Base-by-base conservation (phyloP, 352 stramenopile species). In the Phytopythium oedochilum region DNA sequence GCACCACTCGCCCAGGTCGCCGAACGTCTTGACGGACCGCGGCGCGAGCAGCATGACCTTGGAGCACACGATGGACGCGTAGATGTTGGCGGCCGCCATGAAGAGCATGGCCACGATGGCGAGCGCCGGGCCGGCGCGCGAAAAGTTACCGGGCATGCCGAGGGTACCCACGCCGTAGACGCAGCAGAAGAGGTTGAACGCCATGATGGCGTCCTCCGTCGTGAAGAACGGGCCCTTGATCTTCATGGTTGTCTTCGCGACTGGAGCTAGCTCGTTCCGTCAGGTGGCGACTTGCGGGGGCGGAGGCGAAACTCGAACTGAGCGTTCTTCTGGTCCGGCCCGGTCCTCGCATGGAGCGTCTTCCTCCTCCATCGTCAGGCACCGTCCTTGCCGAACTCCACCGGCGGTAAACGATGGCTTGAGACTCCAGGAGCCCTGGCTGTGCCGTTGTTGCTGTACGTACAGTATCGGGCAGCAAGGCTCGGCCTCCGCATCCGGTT, bases 111-210 rank as follows among this genome's bases (percentile, higher is more conserved):
- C 71, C 26, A 68, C 26, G 34, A 56, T 59, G 15, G 69, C 69
- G 40, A 75, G 42, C 35, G 22, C 26, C 3, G 66, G 70, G 0
- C 71, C 71, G 1, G 69, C 71, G 17, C 71, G 70, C 23, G 75
- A 58, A 40, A 80, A 85, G 47, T 80, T 86, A 1, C 61, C 70
- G 1, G 76, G 74, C 68, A 87, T 81, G 26, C 76, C 71, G 22
- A 87, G 70, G 20, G 76, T 83, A 4, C 76, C 76, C 38, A 85
- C 78, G 32, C 75, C 75, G 55, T 56, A 86, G 43, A 83, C 71
- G 20, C 70, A 73, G 57, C 75, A 86, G 55, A 80, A 79, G 45
- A 79, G 43, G 42, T 52, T 70, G 52, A 78, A 78, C 1, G 63
- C 63, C 5, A 22, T 40, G 17, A 23, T 42, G 36, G 36, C 36